Evolutionary conservation across 164 flowering plant genomes (phyloP), one percentile per base, ranked within the genome.

Genomic region (Warburgia ugandensis): DNA sequence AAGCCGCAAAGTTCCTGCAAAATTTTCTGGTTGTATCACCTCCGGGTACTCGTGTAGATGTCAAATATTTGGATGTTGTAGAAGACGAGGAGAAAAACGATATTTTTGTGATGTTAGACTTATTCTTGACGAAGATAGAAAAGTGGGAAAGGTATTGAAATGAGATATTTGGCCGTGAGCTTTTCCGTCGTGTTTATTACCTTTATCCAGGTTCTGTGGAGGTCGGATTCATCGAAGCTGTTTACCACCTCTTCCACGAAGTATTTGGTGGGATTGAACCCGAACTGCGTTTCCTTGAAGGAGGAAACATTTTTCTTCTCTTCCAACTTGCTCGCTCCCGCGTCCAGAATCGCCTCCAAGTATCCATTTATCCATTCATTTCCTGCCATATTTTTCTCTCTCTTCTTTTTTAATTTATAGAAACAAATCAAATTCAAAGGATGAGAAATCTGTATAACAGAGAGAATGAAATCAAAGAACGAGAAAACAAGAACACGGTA

Each of bases 291-390:
- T 29, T 20, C 29, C 26, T 23, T 35, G 46, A 19, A n/a, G 23
- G 12, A 28, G 20, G 13, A 38, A 52, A 38, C 54, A 12, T 28
- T 33, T 17, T n/a, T 25, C 13, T 26, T 5, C 29, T 52, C 50
- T 26, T 57, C 65, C 50, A 62, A 31, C 29, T 28, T 28, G 30
- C 14, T 35, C 52, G 45, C 66, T 36, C 84, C 89, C 0, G 68
- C 86, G 14, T 85, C 94, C 48, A 85, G 49, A 39, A 85, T 85
- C 0, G 94, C 94, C 60, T 85, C 94, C 75, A 85, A 68, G 30
- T 85, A 85, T 36, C 94, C 89, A 44, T 85, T 82, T 39, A 85
- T 59, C 94, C 94, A 85, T 29, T 85, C 94, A 21, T 85, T 85
- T 30, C 74, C 65, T 9, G 91, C 86, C 90, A 82, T 82, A 8